Percentiles rank a stretch among this genome's conserved stretches.
Conservation (phyloP, 768 basidiomycete genomes). For the Boletus barrowsii region DNA sequence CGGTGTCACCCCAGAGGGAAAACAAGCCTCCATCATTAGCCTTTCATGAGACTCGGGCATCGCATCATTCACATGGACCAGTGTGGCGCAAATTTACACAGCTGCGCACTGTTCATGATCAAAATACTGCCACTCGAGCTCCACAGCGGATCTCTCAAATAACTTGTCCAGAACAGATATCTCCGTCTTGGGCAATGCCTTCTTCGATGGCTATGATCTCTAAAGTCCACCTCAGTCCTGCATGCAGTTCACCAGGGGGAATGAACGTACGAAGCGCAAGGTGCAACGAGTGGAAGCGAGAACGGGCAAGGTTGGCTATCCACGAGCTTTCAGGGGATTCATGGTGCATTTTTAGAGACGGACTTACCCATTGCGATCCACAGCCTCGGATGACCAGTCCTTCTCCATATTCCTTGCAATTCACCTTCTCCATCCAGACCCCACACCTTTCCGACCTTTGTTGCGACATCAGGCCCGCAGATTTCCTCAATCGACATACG, state of each 20-base stretch:
- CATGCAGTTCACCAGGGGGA: neutral
- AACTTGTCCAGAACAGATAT: slow-evolving; percentile 3
- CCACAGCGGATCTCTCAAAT: neutral
- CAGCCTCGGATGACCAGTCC: slow-evolving; percentile 35
- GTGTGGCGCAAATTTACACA: neutral
- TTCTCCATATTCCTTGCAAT: slow-evolving; percentile 40
- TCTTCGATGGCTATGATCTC: slow-evolving; percentile 32
- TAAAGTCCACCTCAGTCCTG: slow-evolving; percentile 7
- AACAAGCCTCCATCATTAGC: too few species aligned
- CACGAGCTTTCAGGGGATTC: neutral
- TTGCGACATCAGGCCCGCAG: slow-evolving; percentile 44
- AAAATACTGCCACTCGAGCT: neutral
- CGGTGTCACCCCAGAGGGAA: neutral
- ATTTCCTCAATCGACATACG: slow-evolving; percentile 39
- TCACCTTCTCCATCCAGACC: slow-evolving; percentile 67
- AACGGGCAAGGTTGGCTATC: slow-evolving; percentile 20
- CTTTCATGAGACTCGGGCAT: neutral
- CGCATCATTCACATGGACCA: neutral
- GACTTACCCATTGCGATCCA: slow-evolving; percentile 27
- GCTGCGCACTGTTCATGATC: neutral
- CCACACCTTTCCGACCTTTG: slow-evolving; percentile 55
- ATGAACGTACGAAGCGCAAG: slow-evolving; percentile 27
- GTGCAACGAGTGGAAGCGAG: slow-evolving; percentile 29
- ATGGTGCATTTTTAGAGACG: neutral
- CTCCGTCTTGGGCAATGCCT: slow-evolving; percentile 18